phyloP scores from a whole-genome alignment of 108 stramenopile species.

The Cyclostephanos tholiformis region DNA sequence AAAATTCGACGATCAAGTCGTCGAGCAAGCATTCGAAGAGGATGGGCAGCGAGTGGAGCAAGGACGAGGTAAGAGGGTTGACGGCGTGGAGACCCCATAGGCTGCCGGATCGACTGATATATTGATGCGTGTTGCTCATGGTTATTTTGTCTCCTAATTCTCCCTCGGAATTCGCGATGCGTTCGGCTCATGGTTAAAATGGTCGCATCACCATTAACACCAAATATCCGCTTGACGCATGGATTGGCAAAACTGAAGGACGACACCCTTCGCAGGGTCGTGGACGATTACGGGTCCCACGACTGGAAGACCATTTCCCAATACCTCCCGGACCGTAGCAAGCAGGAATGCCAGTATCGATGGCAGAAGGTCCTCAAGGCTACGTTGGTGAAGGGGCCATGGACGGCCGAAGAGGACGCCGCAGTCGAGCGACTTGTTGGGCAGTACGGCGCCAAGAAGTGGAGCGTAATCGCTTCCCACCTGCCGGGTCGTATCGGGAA shows the following conservation, averaged over 20 bases:
- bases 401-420: constrained; percentile 76
- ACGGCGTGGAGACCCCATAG: not conserved
- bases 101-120: not conserved
- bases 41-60: constrained; percentile 20
- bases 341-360: constrained; percentile 57
- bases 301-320: constrained; percentile 83
- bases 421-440: constrained; percentile 48
- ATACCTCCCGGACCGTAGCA: constrained; percentile 54
- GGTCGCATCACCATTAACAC: too few relatives aligned
- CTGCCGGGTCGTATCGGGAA: constrained; percentile 93
- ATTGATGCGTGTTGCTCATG: not conserved
- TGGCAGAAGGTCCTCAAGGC: constrained; percentile 52
- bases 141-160: not conserved
- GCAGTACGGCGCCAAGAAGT: constrained; percentile 44
- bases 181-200: too few relatives aligned
- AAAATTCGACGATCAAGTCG: not conserved
- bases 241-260: constrained; percentile 10
- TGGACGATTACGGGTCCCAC: constrained; percentile 66
- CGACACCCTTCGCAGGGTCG: constrained; percentile 37
- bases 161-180: not conserved
- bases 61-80: constrained; percentile 27
- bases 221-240: not conserved
- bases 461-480: constrained; percentile 63
- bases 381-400: constrained; percentile 56
- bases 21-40: not conserved